Evolutionary conservation across 192 early-diverging fungal species (phyloP).

Genomic region (Pilobolus umbonatus): DNA sequence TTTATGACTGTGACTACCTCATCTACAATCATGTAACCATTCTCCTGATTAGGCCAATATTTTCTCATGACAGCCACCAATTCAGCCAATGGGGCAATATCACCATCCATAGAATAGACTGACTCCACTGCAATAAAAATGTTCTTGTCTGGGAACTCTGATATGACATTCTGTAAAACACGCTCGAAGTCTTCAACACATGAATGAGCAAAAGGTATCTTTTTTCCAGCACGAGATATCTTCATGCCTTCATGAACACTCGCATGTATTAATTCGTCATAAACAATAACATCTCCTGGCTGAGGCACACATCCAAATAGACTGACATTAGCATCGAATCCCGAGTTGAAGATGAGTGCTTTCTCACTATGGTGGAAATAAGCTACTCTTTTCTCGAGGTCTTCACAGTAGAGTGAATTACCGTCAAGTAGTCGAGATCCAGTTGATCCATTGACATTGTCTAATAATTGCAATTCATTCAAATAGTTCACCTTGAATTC

Average conservation of each 20-base stretch:
- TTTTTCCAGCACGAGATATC: conserved; percentile 44
- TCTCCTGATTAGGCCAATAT: conserved; percentile 37
- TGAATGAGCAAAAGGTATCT: conserved; percentile 61
- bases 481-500: conserved; percentile 43
- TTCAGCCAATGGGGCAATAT: conserved; percentile 60
- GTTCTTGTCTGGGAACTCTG: conserved; percentile 28
- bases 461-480: conserved; percentile 38
- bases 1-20: conserved; percentile 61
- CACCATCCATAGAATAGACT: conserved; percentile 85
- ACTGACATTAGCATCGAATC: conserved; percentile 77
- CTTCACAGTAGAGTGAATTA: conserved; percentile 57
- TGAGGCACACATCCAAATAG: conserved; percentile 66
- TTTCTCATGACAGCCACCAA: conserved; percentile 49
- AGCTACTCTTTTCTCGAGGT: conserved; percentile 60
- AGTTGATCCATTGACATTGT: conserved; percentile 57
- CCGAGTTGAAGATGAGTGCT: conserved; percentile 79
- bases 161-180: background rate
- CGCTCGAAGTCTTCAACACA: conserved; percentile 48
- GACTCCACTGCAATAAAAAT: conserved; percentile 74
- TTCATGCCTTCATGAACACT: conserved; percentile 80
- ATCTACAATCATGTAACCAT: conserved; percentile 69
- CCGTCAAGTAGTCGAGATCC: conserved; percentile 75
- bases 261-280: conserved; percentile 75
- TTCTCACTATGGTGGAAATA: conserved; percentile 52
- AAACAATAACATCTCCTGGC: conserved; percentile 57